Evolutionary conservation across 345 rosid species (phyloP).

Genomic region (Xanthoceras sorbifolium): DNA sequence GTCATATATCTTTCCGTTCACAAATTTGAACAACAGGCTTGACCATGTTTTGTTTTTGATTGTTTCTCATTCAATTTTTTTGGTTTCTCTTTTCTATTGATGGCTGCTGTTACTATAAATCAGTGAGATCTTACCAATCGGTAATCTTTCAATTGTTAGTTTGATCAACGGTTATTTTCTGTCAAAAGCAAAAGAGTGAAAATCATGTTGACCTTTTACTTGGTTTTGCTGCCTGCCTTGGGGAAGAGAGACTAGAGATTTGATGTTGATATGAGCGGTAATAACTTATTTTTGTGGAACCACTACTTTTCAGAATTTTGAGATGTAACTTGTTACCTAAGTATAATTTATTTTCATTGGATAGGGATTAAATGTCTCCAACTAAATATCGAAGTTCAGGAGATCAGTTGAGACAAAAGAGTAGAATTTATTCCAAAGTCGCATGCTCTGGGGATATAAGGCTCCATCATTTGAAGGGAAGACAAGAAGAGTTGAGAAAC

Average conservation of each 20-base stretch:
- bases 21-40: neutral
- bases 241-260: neutral
- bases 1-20: neutral
- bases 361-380: too few relatives aligned
- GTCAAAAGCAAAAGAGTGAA: neutral
- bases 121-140: neutral
- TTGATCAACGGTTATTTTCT: too few relatives aligned
- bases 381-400: too few relatives aligned
- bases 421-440: too few relatives aligned
- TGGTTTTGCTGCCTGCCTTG: neutral
- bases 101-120: neutral
- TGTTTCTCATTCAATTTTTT: neutral
- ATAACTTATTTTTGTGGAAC: neutral
- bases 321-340: neutral
- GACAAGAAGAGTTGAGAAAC: too few relatives aligned
- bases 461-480: too few relatives aligned
- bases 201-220: neutral
- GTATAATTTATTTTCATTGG: neutral
- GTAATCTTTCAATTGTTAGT: too few relatives aligned
- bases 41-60: neutral
- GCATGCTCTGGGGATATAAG: too few relatives aligned
- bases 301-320: neutral
- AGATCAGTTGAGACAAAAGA: too few relatives aligned
- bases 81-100: neutral
- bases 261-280: neutral